Conservation (phyloP, 2,329 filamentous ascomycete species). For the Cladorrhinum sp. region DNA sequence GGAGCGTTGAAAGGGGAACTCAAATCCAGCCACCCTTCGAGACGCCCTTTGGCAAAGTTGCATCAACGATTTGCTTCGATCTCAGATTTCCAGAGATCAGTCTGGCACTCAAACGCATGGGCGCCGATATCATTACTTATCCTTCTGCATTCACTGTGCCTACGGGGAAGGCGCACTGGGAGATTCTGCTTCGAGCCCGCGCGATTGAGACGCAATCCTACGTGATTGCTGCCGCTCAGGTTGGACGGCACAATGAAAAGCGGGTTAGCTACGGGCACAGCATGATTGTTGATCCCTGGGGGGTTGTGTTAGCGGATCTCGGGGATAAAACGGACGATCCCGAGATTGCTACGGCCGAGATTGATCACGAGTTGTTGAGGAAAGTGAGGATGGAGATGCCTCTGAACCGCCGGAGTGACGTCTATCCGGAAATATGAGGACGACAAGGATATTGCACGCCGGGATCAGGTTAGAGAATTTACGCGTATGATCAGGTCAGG, state of each 20-base stretch:
- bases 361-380: slow-evolving; percentile 48
- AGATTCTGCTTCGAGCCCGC: slow-evolving; percentile 69
- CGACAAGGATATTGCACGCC: no score
- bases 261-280: slow-evolving; percentile 81
- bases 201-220: slow-evolving; percentile 89
- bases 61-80: slow-evolving; percentile 86
- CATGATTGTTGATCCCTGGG: slow-evolving; percentile 86
- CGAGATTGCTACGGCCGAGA: slow-evolving; percentile 53
- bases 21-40: slow-evolving; percentile 57
- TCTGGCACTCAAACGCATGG: slow-evolving; percentile 31
- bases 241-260: slow-evolving; percentile 57
- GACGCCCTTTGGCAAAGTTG: slow-evolving; percentile 72
- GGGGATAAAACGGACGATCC: slow-evolving; percentile 42
- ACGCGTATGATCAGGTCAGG: no score
- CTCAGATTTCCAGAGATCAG: slow-evolving; percentile 28
- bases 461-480: no score
- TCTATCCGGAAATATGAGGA: slow-evolving; percentile 12
- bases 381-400: slow-evolving; percentile 53
- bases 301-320: slow-evolving; percentile 65
- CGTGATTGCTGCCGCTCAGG: slow-evolving; percentile 80
- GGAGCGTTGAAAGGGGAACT: slow-evolving; percentile 8
- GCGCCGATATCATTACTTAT: slow-evolving; percentile 77
- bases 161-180: slow-evolving; percentile 85
- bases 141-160: slow-evolving; percentile 88
- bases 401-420: slow-evolving; percentile 40